Conservation (phyloP, 768 basidiomycete species). For the Naganishia onofrii region DNA sequence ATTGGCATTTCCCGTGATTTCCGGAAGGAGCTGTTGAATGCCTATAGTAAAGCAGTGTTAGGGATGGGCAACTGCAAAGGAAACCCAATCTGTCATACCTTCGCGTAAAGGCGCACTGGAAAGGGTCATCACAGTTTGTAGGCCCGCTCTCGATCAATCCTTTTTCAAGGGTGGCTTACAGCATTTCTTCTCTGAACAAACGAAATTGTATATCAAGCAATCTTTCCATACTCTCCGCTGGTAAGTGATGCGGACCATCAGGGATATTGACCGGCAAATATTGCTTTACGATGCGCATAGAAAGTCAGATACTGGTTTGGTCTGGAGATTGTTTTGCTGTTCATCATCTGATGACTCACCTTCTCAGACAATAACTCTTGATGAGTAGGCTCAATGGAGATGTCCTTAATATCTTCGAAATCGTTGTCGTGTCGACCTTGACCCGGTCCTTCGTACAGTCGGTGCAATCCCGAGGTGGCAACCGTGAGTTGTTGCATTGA, state of each 20-base stretch:
- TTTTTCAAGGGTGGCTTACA: not conserved
- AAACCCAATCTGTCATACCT: not conserved
- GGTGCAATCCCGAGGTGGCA: not conserved
- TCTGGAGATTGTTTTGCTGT: not conserved
- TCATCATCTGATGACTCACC: not conserved
- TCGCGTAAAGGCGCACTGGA: not conserved
- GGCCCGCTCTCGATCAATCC: not conserved
- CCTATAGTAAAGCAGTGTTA: not conserved
- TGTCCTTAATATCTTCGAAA: not conserved
- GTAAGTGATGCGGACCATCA: not conserved
- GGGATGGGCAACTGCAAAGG: not conserved
- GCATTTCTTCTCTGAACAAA: not conserved
- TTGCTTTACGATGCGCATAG: not conserved
- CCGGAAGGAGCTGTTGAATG: not conserved
- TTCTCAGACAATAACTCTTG: not conserved
- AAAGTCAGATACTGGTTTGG: not conserved
- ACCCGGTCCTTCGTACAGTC: not conserved
- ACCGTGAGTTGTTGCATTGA: not conserved
- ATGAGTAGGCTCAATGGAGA: not conserved
- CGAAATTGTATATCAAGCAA: not conserved
- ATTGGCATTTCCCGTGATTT: not conserved
- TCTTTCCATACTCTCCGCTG: not conserved
- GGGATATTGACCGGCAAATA: not conserved
- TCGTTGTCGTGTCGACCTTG: constrained; percentile 1
- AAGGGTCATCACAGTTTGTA: not conserved